Conservation (phyloP, 495 filamentous ascomycete species). For the Trypethelium eluteriae region DNA sequence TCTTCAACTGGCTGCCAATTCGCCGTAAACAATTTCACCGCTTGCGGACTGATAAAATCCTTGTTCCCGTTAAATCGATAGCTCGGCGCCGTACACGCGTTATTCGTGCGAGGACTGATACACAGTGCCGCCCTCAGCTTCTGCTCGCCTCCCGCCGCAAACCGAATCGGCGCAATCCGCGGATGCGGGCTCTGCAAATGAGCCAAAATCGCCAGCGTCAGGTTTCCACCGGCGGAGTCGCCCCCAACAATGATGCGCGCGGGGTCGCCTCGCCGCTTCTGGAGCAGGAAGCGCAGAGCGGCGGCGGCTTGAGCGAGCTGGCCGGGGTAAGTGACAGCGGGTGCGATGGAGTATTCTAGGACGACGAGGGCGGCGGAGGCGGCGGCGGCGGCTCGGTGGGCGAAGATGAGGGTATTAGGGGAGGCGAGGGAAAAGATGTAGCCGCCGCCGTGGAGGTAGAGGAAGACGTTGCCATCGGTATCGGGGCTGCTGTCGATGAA, state of each 20-base stretch:
- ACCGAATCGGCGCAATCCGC: background rate
- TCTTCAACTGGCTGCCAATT: constrained; percentile 2
- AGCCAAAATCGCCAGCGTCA: constrained; percentile 46
- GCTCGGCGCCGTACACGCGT: background rate
- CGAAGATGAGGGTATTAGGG: constrained; percentile 35
- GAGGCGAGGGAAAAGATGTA: constrained; percentile 37
- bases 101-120: background rate
- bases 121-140: background rate
- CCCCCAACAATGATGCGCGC: constrained; percentile 46
- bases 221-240: constrained; percentile 59
- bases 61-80: background rate
- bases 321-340: constrained; percentile 46
- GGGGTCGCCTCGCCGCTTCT: constrained; percentile 19
- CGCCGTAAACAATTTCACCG: background rate
- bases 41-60: background rate
- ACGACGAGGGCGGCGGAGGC: constrained; percentile 42
- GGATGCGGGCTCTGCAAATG: constrained; percentile 57
- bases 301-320: constrained; percentile 51
- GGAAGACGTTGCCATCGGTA: constrained; percentile 34
- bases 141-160: background rate
- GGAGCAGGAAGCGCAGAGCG: constrained; percentile 48
- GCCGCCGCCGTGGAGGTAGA: constrained; percentile 60
- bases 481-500: background rate
- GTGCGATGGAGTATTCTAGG: constrained; percentile 49
- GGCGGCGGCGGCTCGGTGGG: constrained; percentile 37